phyloP scores from a whole-genome alignment of 208 protist genomes.

The Naegleria lovaniensis region DNA sequence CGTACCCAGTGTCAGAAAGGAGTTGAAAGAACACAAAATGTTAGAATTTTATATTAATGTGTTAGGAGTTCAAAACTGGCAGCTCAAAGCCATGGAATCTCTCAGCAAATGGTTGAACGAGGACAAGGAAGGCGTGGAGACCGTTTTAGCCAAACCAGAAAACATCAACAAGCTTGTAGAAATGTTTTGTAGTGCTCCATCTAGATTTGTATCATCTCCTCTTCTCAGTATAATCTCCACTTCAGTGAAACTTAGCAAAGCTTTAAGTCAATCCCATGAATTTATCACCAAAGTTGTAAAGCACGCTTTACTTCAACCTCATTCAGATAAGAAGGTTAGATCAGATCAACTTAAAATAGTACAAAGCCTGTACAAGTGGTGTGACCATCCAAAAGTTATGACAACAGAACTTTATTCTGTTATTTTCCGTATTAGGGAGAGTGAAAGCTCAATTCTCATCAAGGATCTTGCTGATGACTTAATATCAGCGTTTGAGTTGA shows the following conservation, averaged over 20 bases:
- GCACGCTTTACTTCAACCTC: background rate
- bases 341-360: constrained; percentile 15
- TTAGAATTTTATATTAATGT: constrained; percentile 14
- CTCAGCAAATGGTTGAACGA: constrained; percentile 12
- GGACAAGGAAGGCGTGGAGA: background rate
- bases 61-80: background rate
- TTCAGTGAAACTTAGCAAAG: background rate
- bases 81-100: constrained; percentile 1
- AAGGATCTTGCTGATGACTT: background rate
- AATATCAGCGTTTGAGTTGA: constrained; percentile 12
- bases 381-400: constrained; percentile 16
- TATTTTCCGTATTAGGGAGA: background rate
- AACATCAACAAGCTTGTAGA: constrained; percentile 11
- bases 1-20: background rate
- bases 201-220: background rate
- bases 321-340: background rate
- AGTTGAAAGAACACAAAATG: background rate
- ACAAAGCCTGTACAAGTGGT: background rate
- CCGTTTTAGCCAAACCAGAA: background rate
- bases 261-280: background rate
- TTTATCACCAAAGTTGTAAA: constrained; percentile 13
- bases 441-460: background rate
- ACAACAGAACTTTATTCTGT: constrained; percentile 8
- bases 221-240: background rate
- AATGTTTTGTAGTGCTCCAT: background rate